Evolutionary conservation across 371 early-diverging fungal genomes (phyloP), one percentile per base, ranked within the genome.

Genomic region (Fennellomyces sp.): DNA sequence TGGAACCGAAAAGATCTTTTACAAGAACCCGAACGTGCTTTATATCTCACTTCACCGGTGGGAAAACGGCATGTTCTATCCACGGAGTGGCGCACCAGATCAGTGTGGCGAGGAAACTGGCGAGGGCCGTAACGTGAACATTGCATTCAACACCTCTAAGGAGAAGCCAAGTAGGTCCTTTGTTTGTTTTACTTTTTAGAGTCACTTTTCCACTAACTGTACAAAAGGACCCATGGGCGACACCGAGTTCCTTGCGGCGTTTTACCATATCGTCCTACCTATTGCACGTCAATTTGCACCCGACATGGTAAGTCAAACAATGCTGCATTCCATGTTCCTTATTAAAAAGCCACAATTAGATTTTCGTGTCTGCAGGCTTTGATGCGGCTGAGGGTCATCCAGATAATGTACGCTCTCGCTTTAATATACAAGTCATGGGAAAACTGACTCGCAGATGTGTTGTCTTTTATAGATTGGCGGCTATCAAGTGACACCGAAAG

Each of bases 321-420:
- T 39, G 21, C 38, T 54, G 41, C 29, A 3, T 39, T 5, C 56
- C 28, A 39, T 39, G 35, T 13, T 33, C 13, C 8, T 33, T 33
- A 13, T 33, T 33, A 33, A 33, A 6, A 8, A 13, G 13, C 35
- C 8, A 33, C 6, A 33, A 33, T 26, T 42, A 77, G 78, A 72
- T 79, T 12, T 77, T 88, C 58, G 84, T 88, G 28, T 87, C 88
- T 26, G 87, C 87, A 30, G 88, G 88, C 15, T 88, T 86, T 58
- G 88, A 88, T 68, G 87, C 88, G 4, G 88, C 88, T 10, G 81
- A 82, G 64, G 84, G 85, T 15, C 86, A 86, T 50, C 82, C 86
- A n/a, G 74, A 76, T 48, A 83, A 83, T 60, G 86, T 82, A 81
- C 72, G 73, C 23, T 42, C 4, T 10, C 17, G 17, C 41, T 11